Evolutionary conservation across 1,139 yeast species (phyloP).

Genomic region (Debaryomyces subglobosus): DNA sequence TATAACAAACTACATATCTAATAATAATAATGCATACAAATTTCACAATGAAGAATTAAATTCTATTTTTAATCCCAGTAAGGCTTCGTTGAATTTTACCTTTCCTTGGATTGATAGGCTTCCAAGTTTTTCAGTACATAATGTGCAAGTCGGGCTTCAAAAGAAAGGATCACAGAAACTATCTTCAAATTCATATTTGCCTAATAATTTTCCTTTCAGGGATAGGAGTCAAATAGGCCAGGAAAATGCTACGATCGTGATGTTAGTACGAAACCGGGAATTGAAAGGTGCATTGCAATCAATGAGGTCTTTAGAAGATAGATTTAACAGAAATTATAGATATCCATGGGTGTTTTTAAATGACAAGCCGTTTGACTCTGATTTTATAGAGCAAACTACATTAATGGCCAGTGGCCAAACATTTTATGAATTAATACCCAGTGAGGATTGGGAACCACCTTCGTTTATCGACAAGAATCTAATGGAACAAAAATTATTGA

Average conservation of each 20-base stretch:
- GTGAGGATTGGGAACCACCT: constrained; percentile 49
- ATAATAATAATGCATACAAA: not conserved
- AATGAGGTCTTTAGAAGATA: constrained; percentile 49
- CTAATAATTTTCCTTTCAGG: constrained; percentile 26
- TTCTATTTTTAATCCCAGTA: not conserved
- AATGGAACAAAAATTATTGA: constrained; percentile 27
- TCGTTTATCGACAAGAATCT: constrained; percentile 34
- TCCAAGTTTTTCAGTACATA: not conserved
- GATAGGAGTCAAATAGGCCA: constrained; percentile 42
- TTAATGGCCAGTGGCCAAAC: constrained; percentile 86
- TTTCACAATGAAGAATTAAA: constrained; percentile 4
- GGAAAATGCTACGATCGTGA: constrained; percentile 55
- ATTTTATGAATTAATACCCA: constrained; percentile 47
- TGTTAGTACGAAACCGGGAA: constrained; percentile 49
- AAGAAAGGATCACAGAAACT: constrained; percentile 30
- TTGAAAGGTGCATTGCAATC: constrained; percentile 44
- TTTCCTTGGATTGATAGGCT: not conserved
- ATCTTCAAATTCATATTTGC: constrained; percentile 47
- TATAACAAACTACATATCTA: not conserved
- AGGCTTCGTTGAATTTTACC: not conserved
- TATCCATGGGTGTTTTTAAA: constrained; percentile 53
- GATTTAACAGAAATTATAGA: constrained; percentile 47
- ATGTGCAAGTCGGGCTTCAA: not conserved
- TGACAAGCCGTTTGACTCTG: constrained; percentile 46
- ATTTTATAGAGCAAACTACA: constrained; percentile 57